Percentiles rank a stretch among this genome's conserved stretches.
phyloP scores from a whole-genome alignment of 2,329 filamentous ascomycete species.

The Chaetothyriales sp. region DNA sequence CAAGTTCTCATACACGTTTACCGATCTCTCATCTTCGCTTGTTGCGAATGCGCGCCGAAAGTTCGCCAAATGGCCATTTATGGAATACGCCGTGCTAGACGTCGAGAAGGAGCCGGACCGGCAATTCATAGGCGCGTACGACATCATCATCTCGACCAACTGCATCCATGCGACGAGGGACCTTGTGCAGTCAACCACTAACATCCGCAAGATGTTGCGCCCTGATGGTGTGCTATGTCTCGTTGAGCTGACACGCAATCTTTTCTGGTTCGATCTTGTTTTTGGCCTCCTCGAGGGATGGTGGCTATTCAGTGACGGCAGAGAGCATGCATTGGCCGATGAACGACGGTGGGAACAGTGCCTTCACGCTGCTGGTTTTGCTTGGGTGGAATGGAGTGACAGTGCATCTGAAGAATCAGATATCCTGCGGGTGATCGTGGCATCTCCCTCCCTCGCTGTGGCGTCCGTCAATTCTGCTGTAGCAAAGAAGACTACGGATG shows the following conservation, averaged over 20 bases:
- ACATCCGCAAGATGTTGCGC: slow-evolving; percentile 18
- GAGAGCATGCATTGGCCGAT: slow-evolving; percentile 14
- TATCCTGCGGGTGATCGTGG: slow-evolving; percentile 10
- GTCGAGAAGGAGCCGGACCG: slow-evolving; percentile 19
- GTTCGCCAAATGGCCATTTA: slow-evolving; percentile 20
- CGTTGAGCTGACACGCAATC: slow-evolving; percentile 20
- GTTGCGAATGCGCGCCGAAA: slow-evolving; percentile 22
- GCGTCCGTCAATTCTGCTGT: not conserved
- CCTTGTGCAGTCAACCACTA: slow-evolving; percentile 7
- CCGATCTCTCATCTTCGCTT: slow-evolving; percentile 24
- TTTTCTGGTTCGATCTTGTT: slow-evolving; percentile 23
- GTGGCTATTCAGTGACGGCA: slow-evolving; percentile 26
- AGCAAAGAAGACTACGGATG: not conserved
- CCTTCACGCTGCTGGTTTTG: slow-evolving; percentile 14
- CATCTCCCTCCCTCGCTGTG: not conserved
- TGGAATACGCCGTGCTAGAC: slow-evolving; percentile 22
- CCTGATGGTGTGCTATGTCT: slow-evolving; percentile 21
- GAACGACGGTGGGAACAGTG: slow-evolving; percentile 15
- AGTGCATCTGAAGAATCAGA: slow-evolving; percentile 9
- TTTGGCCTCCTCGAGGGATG: slow-evolving; percentile 20
- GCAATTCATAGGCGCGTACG: slow-evolving; percentile 10
- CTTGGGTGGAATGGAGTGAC: slow-evolving; percentile 17
- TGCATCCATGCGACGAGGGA: slow-evolving; percentile 22
- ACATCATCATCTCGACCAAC: slow-evolving; percentile 22
- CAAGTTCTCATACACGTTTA: slow-evolving; percentile 26